Evolutionary conservation across 768 basidiomycete species (phyloP).

Genomic region (Lentinus brumalis): DNA sequence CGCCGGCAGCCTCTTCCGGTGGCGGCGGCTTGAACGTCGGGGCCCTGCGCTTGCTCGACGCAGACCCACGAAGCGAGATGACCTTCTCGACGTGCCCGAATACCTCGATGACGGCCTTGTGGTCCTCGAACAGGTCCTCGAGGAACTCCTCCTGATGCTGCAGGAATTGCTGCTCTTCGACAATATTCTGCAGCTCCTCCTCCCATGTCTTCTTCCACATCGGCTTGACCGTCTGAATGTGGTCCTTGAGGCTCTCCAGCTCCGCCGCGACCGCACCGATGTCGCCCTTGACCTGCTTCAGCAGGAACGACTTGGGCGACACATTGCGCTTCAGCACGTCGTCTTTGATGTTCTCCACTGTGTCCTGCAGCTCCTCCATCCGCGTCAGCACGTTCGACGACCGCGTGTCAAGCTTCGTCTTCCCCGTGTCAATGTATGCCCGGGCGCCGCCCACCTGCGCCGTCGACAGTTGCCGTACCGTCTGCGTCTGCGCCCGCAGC

Average conservation of each 20-base stretch:
- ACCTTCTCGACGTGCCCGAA: conserved; percentile 91
- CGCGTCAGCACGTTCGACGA: conserved; percentile 90
- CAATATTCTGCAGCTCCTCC: conserved; percentile 92
- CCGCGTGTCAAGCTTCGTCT: conserved; percentile 85
- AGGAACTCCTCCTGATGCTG: conserved; percentile 92
- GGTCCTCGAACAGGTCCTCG: conserved; percentile 85
- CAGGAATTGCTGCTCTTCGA: conserved; percentile 95
- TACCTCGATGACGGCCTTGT: conserved; percentile 87
- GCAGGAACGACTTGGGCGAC: conserved; percentile 72
- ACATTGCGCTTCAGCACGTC: conserved; percentile 90
- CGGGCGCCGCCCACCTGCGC: conserved; percentile 84
- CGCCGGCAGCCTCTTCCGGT: conserved; percentile 66
- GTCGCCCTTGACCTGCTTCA: conserved; percentile 74
- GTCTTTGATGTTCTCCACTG: conserved; percentile 84
- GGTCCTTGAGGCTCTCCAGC: conserved; percentile 75
- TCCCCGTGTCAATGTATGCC: conserved; percentile 88
- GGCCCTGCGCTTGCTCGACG: conserved; percentile 36
- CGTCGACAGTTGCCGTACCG: conserved; percentile 84
- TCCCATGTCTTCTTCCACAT: conserved; percentile 99
- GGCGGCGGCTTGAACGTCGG: conserved; percentile 57
- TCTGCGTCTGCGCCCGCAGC: conserved; percentile 81
- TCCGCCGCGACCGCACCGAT: conserved; percentile 66
- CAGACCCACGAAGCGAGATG: conserved; percentile 63
- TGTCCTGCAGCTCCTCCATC: conserved; percentile 91
- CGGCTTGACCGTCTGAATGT: conserved; percentile 87